These are phyloP conservation scores for Drechslerella coelobrocha DNA, from an alignment of 2,329 filamentous ascomycete genomes.

Conservation along the genomic window DNA sequence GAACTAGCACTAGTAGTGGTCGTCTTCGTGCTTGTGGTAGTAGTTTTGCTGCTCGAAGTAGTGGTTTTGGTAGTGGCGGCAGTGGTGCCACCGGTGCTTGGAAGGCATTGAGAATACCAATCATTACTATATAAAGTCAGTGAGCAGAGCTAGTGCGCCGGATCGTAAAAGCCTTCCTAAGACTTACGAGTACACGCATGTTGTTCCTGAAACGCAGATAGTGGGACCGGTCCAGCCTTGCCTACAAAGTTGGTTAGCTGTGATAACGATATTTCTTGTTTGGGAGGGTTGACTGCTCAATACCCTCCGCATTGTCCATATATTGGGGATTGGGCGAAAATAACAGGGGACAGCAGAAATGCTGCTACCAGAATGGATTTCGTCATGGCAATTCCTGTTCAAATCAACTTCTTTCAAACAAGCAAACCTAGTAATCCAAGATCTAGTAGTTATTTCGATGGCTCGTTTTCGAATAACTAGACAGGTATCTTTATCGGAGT, in stretches of 20 bases:
- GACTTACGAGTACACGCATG: slow-evolving; percentile 37
- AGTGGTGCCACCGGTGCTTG: slow-evolving; percentile 13
- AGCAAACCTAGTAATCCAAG: too few relatives aligned
- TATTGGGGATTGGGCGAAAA: slow-evolving; percentile 28
- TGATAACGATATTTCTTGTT: neutral
- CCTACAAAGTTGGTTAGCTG: slow-evolving; percentile 16
- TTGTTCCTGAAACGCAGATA: slow-evolving; percentile 25
- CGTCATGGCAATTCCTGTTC: slow-evolving; percentile 2
- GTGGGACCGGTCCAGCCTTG: slow-evolving; percentile 40
- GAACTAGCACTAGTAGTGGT: slow-evolving; percentile 5
- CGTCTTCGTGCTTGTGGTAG: slow-evolving; percentile 18
- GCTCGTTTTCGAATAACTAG: too few relatives aligned
- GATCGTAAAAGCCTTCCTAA: neutral
- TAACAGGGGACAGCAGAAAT: slow-evolving; percentile 20
- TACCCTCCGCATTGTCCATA: slow-evolving; percentile 47
- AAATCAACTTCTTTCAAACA: too few relatives aligned
- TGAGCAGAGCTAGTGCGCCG: neutral
- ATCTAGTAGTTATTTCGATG: too few relatives aligned
- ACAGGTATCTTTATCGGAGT: neutral
- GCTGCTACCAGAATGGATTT: slow-evolving; percentile 22
- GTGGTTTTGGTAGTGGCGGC: slow-evolving; percentile 1
- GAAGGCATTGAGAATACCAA: slow-evolving; percentile 41
- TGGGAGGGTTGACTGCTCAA: neutral
- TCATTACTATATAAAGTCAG: slow-evolving; percentile 31
- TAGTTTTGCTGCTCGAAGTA: neutral